Percentiles rank a stretch among this genome's conserved stretches.
Evolutionary conservation across 208 protist species (phyloP).

Genomic region (Phytomonas francai): DNA sequence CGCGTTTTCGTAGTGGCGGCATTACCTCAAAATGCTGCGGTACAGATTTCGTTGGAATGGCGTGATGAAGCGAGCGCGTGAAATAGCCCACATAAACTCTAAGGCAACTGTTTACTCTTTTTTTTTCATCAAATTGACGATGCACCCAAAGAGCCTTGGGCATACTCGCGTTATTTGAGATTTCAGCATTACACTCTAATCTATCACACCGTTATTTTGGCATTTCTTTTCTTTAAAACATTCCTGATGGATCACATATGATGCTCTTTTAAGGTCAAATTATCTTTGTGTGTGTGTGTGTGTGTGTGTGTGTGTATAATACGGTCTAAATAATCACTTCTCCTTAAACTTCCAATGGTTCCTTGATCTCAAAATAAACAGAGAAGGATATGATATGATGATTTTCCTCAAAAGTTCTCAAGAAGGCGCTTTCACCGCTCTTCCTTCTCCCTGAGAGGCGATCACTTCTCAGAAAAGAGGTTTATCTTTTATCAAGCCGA

Average conservation of each 20-base stretch:
- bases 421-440: neutral
- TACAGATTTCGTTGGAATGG: neutral
- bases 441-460: neutral
- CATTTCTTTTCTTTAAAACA: neutral
- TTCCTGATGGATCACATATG: neutral
- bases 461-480: neutral
- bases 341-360: neutral
- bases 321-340: neutral
- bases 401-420: neutral
- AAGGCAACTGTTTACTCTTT: neutral
- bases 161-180: neutral
- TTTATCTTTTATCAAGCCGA: neutral
- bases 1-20: neutral
- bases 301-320: neutral
- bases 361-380: neutral
- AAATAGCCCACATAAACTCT: neutral
- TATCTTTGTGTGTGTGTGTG: no score
- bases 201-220: neutral
- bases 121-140: neutral
- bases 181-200: neutral
- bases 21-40: neutral
- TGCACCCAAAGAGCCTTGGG: neutral
- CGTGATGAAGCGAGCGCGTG: neutral
- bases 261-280: neutral
- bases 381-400: neutral